Evolutionary conservation across 2,329 filamentous ascomycete genomes (phyloP).

Genomic region (Penicillium sclerotiorum): DNA sequence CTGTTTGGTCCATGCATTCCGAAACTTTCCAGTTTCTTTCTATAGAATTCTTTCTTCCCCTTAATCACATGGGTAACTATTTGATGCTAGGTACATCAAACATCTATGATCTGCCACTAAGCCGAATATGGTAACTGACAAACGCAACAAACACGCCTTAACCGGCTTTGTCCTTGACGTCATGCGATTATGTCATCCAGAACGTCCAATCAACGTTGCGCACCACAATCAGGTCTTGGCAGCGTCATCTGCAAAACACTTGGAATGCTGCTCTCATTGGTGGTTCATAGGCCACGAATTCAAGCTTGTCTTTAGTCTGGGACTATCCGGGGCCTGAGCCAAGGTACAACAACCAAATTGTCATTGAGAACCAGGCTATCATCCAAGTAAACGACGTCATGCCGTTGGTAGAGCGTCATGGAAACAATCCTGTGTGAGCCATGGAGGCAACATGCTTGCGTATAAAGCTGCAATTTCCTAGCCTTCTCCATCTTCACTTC

Average conservation of each 20-base stretch:
- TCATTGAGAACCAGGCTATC: not conserved
- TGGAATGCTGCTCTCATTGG: not conserved
- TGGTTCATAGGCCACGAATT: not conserved
- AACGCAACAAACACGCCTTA: not conserved
- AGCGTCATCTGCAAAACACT: not conserved
- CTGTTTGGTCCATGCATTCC: no score
- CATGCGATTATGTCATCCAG: not conserved
- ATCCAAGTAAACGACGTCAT: slow-evolving; percentile 9
- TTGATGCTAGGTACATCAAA: not conserved
- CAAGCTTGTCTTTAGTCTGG: slow-evolving; percentile 3
- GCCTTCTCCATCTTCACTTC: no score
- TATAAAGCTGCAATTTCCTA: no score
- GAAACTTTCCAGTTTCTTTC: not conserved
- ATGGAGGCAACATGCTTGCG: not conserved
- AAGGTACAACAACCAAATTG: not conserved
- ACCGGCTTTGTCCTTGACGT: no score
- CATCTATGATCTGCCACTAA: not conserved
- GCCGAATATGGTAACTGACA: not conserved
- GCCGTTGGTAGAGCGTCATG: slow-evolving; percentile 4
- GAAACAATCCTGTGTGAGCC: no score
- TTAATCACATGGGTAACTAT: no score
- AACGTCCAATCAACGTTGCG: not conserved
- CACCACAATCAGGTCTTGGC: not conserved
- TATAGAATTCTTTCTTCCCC: not conserved
- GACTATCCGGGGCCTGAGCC: not conserved